A percentile compares a stretch with the other conserved stretches of the same genome.
Evolutionary conservation across 169 alveolate genomes (phyloP).

Genomic region (Babesia ovis): DNA sequence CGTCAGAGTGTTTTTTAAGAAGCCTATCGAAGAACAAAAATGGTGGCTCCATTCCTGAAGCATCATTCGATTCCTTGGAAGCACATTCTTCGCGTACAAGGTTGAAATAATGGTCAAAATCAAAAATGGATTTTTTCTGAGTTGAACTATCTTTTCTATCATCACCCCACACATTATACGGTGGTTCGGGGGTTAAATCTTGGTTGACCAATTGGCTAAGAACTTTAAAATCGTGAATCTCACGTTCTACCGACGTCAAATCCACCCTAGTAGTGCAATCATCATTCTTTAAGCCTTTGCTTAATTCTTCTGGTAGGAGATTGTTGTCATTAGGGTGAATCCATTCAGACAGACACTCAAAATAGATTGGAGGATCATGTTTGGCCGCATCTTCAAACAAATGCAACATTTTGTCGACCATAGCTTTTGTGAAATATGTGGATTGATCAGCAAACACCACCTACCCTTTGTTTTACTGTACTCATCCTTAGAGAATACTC

Average conservation of each 20-base stretch:
- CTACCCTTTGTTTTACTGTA: constrained; percentile 20
- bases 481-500: background rate
- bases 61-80: background rate
- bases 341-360: constrained; percentile 14
- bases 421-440: background rate
- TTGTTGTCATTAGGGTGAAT: background rate
- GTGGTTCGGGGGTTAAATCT: background rate
- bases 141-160: background rate
- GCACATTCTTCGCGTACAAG: constrained; percentile 14
- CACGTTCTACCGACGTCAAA: background rate
- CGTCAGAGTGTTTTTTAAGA: background rate
- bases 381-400: constrained; percentile 26
- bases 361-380: constrained; percentile 8
- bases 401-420: constrained; percentile 23
- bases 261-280: background rate
- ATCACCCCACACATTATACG: background rate
- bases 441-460: background rate
- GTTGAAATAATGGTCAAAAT: constrained; percentile 18
- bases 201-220: constrained; percentile 15
- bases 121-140: background rate
- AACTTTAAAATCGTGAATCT: background rate
- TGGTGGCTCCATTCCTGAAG: background rate
- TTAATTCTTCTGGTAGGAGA: background rate
- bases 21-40: background rate
- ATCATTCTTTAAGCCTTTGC: background rate